Evolutionary conservation across 495 filamentous ascomycete species (phyloP).

Genomic region (Cercophora samala): DNA sequence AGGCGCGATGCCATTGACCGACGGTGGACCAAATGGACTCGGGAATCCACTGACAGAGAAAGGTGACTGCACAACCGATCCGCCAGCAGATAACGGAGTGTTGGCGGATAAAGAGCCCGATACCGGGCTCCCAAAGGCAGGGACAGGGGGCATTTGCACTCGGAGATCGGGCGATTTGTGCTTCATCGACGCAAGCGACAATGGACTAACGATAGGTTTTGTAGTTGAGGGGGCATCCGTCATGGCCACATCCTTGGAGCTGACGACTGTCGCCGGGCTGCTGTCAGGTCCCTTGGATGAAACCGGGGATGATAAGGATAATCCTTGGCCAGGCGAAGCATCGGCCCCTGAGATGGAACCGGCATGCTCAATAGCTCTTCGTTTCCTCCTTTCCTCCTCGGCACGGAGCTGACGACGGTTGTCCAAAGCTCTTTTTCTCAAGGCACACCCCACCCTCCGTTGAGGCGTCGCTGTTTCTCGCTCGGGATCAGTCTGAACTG

Average conservation of each 20-base stretch:
- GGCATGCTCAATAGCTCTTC: conserved; percentile 19
- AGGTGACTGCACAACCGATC: conserved; percentile 52
- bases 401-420: conserved; percentile 41
- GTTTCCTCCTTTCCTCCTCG: conserved; percentile 35
- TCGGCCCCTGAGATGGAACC: conserved; percentile 33
- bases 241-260: conserved; percentile 26
- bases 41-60: conserved; percentile 37
- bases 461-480: conserved; percentile 33
- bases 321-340: conserved; percentile 26
- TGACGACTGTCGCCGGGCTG: conserved; percentile 6
- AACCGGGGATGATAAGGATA: conserved; percentile 18
- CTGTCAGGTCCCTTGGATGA: conserved; percentile 24
- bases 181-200: conserved; percentile 20
- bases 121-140: conserved; percentile 34
- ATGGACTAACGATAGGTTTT: conserved; percentile 15
- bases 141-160: conserved; percentile 50
- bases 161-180: conserved; percentile 45
- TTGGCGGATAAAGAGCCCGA: conserved; percentile 33
- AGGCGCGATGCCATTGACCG: conserved; percentile 43
- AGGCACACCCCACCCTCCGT: conserved; percentile 39
- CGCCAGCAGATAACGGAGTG: conserved; percentile 45
- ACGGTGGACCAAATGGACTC: conserved; percentile 42
- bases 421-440: conserved; percentile 48
- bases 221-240: conserved; percentile 24
- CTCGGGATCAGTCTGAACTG: conserved; percentile 50